These are phyloP conservation scores for Xerocomellus dryophilus DNA, from an alignment of 768 basidiomycete species.

Conservation along the genomic window DNA sequence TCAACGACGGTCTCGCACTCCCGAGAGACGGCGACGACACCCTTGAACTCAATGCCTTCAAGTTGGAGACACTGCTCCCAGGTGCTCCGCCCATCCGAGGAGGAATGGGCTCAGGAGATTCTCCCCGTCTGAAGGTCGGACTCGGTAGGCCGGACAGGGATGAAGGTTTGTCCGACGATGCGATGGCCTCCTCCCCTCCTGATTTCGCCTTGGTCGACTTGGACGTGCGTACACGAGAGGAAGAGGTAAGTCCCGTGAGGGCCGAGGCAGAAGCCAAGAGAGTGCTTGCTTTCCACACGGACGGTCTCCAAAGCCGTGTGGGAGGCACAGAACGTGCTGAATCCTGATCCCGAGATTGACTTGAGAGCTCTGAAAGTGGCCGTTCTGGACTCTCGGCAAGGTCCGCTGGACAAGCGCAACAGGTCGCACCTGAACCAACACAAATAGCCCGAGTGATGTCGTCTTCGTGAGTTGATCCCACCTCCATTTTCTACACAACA, in stretches of 20 bases:
- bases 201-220: constrained; percentile 18
- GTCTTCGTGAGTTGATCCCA: too few relatives aligned
- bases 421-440: too few relatives aligned
- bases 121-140: constrained; percentile 78
- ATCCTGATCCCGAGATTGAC: constrained; percentile 19
- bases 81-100: constrained; percentile 49
- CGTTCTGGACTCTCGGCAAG: constrained; percentile 42
- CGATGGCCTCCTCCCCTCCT: neutral
- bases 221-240: constrained; percentile 14
- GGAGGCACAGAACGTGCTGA: constrained; percentile 34
- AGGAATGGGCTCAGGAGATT: constrained; percentile 85
- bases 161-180: constrained; percentile 18
- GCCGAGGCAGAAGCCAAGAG: constrained; percentile 41
- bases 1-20: too few relatives aligned
- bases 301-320: constrained; percentile 54
- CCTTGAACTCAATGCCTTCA: neutral
- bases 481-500: too few relatives aligned
- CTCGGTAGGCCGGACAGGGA: constrained; percentile 34
- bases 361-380: constrained; percentile 29
- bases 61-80: constrained; percentile 9
- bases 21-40: too few relatives aligned
- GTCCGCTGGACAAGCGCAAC: too few relatives aligned
- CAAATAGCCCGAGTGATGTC: too few relatives aligned
- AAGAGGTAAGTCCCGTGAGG: constrained; percentile 31
- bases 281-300: constrained; percentile 15